Evolutionary conservation across 768 basidiomycete species (phyloP), one percentile per base, ranked within the genome.

Genomic region (Xerocomellus chrysenteron): DNA sequence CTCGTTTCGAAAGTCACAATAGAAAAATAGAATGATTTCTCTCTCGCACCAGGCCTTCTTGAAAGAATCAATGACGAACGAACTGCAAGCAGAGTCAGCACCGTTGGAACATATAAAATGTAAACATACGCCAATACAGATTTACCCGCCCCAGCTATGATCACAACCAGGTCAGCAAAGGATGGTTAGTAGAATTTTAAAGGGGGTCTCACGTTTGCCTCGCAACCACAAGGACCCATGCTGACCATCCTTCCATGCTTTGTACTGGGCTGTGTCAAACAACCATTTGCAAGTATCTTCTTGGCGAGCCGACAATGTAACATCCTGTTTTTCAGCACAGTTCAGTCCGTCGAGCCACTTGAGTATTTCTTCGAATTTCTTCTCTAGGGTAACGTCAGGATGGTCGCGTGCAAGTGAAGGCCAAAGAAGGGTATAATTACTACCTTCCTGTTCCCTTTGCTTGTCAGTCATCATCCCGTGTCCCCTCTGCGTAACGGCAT

Each of bases 61-160:
- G 21, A 56, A 33, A 5, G 53, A 48, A 43, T 57, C 35, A 1
- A 57, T 44, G 19, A 56, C 40, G 7, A n/a, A 56, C 4, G 56
- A 56, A 13, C 56, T 56, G 10, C 5, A 19, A 43, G 2, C 5
- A 26, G 14, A 5, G 12, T 56, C 3, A 48, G 26, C 3, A 12
- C 16, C 16, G 1, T 11, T 11, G 1, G 19, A 43, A 32, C 16
- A 10, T 3, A 48, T 28, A 6, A 3, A 42, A 19, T 3, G 3
- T n/a, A 13, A 37, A 50, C 57, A 24, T 47, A 57, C 56, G 51
- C 51, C 43, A 57, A 26, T 11, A 57, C 56, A 9, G 56, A 57
- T 57, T 54, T 57, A 4, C 52, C 56, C 1, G 56, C 51, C 4
- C 56, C 56, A 42, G 45, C 56, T 57, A 40, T 19, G 33, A 10